Percentiles rank a stretch among this genome's conserved stretches.
Evolutionary conservation across 129 eudicot genomes (phyloP).

Genomic region (Kitagawia praeruptora): DNA sequence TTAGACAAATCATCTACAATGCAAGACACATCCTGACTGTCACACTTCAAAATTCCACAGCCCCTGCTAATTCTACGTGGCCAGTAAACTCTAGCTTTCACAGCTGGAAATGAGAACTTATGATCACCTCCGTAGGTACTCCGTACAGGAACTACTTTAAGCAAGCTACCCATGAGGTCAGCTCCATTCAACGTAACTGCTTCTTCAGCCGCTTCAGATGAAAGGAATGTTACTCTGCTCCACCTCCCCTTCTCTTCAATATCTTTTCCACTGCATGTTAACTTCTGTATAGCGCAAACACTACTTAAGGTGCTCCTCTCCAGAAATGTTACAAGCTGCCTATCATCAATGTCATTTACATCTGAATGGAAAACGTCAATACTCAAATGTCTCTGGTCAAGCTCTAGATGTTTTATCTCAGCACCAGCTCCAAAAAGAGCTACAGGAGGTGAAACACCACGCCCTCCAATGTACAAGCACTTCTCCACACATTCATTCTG

Average conservation of each 20-base stretch:
- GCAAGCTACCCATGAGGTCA: conserved; percentile 28
- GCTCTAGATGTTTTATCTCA: conserved; percentile 80
- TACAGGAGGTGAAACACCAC: conserved; percentile 44
- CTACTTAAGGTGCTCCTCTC: conserved; percentile 38
- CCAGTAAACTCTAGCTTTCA: conserved; percentile 77
- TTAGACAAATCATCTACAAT: conserved; percentile 46
- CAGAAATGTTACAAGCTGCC: conserved; percentile 44
- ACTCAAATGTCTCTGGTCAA: conserved; percentile 52
- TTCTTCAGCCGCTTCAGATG: conserved; percentile 65
- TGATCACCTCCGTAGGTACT: conserved; percentile 41
- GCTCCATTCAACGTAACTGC: conserved; percentile 32
- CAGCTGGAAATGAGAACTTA: conserved; percentile 46
- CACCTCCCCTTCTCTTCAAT: conserved; percentile 56
- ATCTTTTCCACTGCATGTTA: conserved; percentile 33
- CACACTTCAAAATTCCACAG: conserved; percentile 48
- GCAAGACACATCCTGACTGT: conserved; percentile 27
- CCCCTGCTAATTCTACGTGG: conserved; percentile 78
- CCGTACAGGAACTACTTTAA: conserved; percentile 44
- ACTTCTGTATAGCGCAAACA: conserved; percentile 59
- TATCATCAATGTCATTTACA: conserved; percentile 44
- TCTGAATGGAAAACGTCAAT: conserved; percentile 51
- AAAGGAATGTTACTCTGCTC: conserved; percentile 72
- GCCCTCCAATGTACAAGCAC: conserved; percentile 51
- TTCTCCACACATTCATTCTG: conserved; percentile 74
- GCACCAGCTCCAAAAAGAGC: conserved; percentile 92